Evolutionary conservation across 2,329 filamentous ascomycete genomes (phyloP).

Genomic region (Rhinocladiella similis): DNA sequence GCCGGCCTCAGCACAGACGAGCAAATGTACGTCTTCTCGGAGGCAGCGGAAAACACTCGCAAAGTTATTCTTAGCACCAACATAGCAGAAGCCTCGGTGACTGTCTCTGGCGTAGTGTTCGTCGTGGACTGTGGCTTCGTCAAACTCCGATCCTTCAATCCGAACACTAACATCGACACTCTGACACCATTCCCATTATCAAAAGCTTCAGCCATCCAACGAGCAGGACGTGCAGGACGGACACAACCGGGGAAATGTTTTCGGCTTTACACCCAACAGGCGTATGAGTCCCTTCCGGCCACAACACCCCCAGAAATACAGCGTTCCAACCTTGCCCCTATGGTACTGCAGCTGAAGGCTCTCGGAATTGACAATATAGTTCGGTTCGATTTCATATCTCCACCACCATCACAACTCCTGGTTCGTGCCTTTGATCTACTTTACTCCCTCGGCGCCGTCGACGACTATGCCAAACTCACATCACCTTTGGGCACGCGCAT

Average conservation of each 20-base stretch:
- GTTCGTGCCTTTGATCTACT: conserved; percentile 84
- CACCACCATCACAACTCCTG: conserved; percentile 82
- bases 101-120: conserved; percentile 87
- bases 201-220: conserved; percentile 88
- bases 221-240: conserved; percentile 84
- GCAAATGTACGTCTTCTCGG: conserved; percentile 93
- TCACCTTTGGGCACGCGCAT: conserved; percentile 83
- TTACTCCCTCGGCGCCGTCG: conserved; percentile 81
- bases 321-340: conserved; percentile 82
- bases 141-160: conserved; percentile 84
- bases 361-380: conserved; percentile 93
- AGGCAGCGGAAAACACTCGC: conserved; percentile 74
- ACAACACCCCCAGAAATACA: conserved; percentile 87
- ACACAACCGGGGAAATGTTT: conserved; percentile 93
- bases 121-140: conserved; percentile 91
- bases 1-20: conserved; percentile 86
- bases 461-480: conserved; percentile 87
- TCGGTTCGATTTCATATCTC: conserved; percentile 83
- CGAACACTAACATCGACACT: conserved; percentile 81
- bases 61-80: conserved; percentile 95
- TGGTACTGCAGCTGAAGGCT: conserved; percentile 88
- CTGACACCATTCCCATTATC: conserved; percentile 80
- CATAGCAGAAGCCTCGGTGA: conserved; percentile 94
- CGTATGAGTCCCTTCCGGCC: conserved; percentile 66
- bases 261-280: conserved; percentile 80